These are phyloP conservation scores for Malania oleifera DNA, from an alignment of 164 flowering plant species.

Conservation along the genomic window DNA sequence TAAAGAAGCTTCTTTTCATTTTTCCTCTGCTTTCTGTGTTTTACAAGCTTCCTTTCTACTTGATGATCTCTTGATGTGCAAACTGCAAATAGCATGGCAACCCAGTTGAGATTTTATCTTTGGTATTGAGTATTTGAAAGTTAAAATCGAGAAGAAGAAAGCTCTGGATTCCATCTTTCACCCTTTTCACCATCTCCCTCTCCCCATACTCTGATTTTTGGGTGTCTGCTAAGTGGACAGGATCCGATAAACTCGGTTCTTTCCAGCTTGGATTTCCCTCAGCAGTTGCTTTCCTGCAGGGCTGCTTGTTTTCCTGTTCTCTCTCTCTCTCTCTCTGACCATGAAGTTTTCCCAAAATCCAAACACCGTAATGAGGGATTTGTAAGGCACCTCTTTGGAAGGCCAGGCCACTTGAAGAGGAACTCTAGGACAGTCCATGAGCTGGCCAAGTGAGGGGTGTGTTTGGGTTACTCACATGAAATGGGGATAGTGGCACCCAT, in stretches of 20 bases:
- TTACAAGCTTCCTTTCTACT: slow-evolving; percentile 5
- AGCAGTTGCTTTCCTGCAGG: neutral
- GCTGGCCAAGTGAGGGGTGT: slow-evolving; percentile 7
- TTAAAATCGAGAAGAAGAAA: slow-evolving; percentile 12
- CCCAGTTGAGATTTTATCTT: slow-evolving; percentile 13
- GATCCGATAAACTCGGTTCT: slow-evolving; percentile 39
- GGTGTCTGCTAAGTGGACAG: slow-evolving; percentile 16
- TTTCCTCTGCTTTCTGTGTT: slow-evolving; percentile 11
- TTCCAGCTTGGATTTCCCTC: slow-evolving; percentile 24
- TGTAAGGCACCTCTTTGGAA: neutral
- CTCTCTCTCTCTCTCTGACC: neutral
- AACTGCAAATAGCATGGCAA: no score
- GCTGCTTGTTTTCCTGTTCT: neutral
- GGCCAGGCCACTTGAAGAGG: neutral
- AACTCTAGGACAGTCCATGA: slow-evolving; percentile 13
- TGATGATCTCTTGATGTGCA: slow-evolving; percentile 18
- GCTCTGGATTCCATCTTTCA: slow-evolving; percentile 19
- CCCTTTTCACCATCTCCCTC: neutral
- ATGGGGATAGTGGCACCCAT: neutral
- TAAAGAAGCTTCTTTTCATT: slow-evolving; percentile 26
- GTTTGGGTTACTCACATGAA: slow-evolving; percentile 2
- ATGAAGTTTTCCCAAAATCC: slow-evolving; percentile 10
- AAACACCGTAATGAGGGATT: slow-evolving; percentile 5
- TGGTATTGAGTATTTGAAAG: slow-evolving; percentile 17
- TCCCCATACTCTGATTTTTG: neutral